Evolutionary conservation across 2,329 filamentous ascomycete genomes (phyloP), one percentile per base, ranked within the genome.

Genomic region (Massarina eburnea): DNA sequence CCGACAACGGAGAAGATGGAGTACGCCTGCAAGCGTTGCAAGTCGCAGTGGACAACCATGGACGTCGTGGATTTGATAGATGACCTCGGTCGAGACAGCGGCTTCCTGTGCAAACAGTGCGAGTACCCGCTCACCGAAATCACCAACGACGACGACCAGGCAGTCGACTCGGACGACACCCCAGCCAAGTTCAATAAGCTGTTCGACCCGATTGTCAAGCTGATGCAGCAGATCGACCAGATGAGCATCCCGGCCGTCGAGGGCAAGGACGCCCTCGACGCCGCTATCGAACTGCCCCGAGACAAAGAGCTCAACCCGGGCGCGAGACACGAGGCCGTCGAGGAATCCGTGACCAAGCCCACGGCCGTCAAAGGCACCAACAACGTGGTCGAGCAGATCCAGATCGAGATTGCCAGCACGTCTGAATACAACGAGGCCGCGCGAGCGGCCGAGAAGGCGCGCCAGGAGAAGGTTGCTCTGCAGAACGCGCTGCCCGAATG

Each of bases 21-120:
- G 66, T 95, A 91, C 62, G 85, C 86, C 48, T 99, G 94, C 71
- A 76, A 80, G 24, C 81, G 83, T 45, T 99, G 94, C 74, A 84
- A 85, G 55, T 80, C 88, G 1, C 88, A 95, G 67, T 99, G 89
- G 81, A 95, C 91, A 2, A 82, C 87, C 54, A 83, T 97, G 71
- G 91, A 97, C 57, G 91, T 95, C 1, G 74, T 97, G 41, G 90
- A 95, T 71, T 84, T 81, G 48, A 78, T 84, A 32, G 84, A 87
- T 40, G 77, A 79, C 1, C 71, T 67, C 48, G 48, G 71, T 52
- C 44, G 73, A 76, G 37, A 88, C 18, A 70, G 64, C 39, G 70
- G 91, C 0, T 97, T 97, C 66, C 73, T 87, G 37, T 99, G 94
- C 71, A 86, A 91, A 63, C 83, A 85, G 40, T 99, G 94, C 72